A percentile compares a stretch with the other conserved stretches of the same genome.
phyloP scores from a whole-genome alignment of 2,329 filamentous ascomycete species.

The Aspergillus uvarum region DNA sequence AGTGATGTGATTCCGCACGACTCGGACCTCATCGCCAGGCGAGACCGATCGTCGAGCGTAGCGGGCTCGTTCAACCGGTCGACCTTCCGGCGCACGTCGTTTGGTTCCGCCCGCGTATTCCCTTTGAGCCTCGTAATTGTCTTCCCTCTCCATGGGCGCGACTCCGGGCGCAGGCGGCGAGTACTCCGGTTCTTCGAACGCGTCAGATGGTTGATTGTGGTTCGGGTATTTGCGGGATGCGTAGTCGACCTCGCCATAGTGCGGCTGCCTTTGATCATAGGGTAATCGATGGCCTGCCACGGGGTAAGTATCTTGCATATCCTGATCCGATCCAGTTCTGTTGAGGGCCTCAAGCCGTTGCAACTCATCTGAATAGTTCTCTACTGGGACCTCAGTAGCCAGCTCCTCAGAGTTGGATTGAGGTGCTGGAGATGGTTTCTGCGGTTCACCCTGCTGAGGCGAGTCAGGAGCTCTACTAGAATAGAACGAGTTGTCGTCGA shows the following conservation, averaged over 20 bases:
- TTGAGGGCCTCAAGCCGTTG: conserved; percentile 41
- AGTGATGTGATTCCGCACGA: conserved; percentile 72
- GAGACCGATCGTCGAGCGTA: conserved; percentile 41
- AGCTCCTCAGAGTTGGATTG: conserved; percentile 32
- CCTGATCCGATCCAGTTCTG: conserved; percentile 37
- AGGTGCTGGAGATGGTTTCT: conserved; percentile 30
- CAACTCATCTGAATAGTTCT: conserved; percentile 37
- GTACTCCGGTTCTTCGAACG: conserved; percentile 49
- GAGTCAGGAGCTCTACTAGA: conserved; percentile 87
- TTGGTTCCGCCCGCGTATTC: conserved; percentile 33
- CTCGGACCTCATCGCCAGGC: conserved; percentile 53
- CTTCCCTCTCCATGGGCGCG: conserved; percentile 31
- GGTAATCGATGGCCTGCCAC: conserved; percentile 37
- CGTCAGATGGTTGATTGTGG: conserved; percentile 30
- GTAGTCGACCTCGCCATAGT: conserved; percentile 22
- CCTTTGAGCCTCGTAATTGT: conserved; percentile 26
- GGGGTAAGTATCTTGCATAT: conserved; percentile 41
- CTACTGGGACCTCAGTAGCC: conserved; percentile 35
- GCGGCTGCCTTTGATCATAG: conserved; percentile 32
- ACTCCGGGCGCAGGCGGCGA: conserved; percentile 47
- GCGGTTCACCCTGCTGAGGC: conserved; percentile 47
- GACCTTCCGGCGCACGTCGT: conserved; percentile 40
- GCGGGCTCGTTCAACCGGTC: conserved; percentile 42
- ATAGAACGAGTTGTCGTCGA: conserved; percentile 94
- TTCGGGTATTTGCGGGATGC: conserved; percentile 23